Conservation (phyloP, 345 rosid genomes). For the Aegle marmelos region DNA sequence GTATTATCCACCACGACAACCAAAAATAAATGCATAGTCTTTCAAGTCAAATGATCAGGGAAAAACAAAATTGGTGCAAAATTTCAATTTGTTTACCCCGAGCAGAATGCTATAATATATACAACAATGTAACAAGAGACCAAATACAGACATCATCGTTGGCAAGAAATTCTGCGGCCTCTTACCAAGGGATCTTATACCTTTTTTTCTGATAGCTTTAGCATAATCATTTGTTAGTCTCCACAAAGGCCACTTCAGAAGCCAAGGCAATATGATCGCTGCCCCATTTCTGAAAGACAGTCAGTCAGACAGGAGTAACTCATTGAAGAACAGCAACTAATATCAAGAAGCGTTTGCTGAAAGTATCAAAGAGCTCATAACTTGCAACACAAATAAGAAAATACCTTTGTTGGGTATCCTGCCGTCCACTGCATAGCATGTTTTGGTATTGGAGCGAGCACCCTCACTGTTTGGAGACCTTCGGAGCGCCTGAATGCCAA, state of each 20-base stretch:
- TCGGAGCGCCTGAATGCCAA: conserved; percentile 64
- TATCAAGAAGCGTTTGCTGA: background rate
- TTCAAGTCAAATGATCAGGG: no score
- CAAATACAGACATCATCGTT: background rate
- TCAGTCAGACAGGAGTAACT: background rate
- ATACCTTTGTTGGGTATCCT: conserved; percentile 94
- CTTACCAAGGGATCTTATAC: background rate
- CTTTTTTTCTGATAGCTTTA: conserved; percentile 14
- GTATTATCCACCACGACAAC: no score
- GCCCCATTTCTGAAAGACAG: conserved; percentile 81
- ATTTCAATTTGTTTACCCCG: background rate
- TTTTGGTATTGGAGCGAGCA: conserved; percentile 92
- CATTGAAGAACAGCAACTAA: background rate
- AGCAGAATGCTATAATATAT: background rate
- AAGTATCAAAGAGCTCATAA: background rate
- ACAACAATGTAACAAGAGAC: background rate
- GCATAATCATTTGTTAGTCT: conserved; percentile 10
- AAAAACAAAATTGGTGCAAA: background rate
- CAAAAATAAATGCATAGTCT: no score
- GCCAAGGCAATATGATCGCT: conserved; percentile 93
- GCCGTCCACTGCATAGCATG: conserved; percentile 80
- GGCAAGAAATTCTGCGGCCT: background rate
- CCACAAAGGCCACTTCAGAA: conserved; percentile 65
- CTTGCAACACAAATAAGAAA: background rate
- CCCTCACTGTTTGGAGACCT: conserved; percentile 80